Evolutionary conservation across 179 eudicot species (phyloP).

Genomic region (Vitellaria paradoxa): DNA sequence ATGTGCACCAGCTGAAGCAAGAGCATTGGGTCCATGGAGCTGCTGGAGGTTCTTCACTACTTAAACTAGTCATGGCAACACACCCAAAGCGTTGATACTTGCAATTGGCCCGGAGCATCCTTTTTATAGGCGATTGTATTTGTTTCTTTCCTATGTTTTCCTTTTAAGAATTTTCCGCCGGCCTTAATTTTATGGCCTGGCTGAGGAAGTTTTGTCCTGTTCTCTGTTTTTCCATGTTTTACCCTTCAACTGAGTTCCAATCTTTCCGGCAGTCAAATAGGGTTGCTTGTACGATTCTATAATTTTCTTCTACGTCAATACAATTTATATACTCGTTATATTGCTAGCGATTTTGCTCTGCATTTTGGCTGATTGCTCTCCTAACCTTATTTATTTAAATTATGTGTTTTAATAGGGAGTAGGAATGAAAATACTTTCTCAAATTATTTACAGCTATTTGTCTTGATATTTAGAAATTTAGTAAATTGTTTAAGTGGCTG

Average conservation of each 20-base stretch:
- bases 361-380: neutral
- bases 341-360: neutral
- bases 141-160: neutral
- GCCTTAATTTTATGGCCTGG: neutral
- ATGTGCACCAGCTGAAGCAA: neutral
- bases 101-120: constrained; percentile 1
- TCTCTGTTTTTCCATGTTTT: neutral
- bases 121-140: neutral
- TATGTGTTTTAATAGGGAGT: neutral
- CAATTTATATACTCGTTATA: neutral
- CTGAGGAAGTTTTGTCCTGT: neutral
- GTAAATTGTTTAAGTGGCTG: too few species aligned
- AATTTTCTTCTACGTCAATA: constrained; percentile 1
- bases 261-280: constrained; percentile 11
- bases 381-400: neutral
- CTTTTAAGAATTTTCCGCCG: neutral
- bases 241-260: neutral
- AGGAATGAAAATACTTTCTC: too few species aligned
- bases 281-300: constrained; percentile 6
- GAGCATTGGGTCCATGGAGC: neutral
- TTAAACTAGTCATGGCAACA: too few species aligned
- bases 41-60: neutral
- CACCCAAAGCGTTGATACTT: neutral
- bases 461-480: too few species aligned
- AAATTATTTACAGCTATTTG: too few species aligned